Evolutionary conservation across 148 eudicot species (phyloP).

Genomic region (Rhododendron ferrugineum): DNA sequence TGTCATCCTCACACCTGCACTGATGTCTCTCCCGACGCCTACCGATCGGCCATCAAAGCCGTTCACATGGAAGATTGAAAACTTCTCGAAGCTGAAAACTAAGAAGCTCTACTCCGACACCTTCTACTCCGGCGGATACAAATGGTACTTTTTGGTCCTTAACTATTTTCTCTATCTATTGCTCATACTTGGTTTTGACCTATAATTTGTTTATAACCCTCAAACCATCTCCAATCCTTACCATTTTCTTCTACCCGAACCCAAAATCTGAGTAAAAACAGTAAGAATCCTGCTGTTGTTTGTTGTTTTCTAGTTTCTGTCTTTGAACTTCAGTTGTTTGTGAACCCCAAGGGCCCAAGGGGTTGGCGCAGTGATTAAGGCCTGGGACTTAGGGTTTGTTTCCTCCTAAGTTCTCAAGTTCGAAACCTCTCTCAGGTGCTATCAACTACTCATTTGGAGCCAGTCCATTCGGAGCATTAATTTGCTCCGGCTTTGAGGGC

Average conservation of each 20-base stretch:
- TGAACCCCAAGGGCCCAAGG: too few relatives aligned
- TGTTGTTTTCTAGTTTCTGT: neutral
- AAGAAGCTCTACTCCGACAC: slow-evolving; percentile 21
- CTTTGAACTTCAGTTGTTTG: neutral
- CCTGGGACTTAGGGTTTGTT: neutral
- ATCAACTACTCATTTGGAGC: too few relatives aligned
- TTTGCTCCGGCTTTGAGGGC: too few relatives aligned
- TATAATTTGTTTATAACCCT: neutral
- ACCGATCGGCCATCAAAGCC: slow-evolving; percentile 15
- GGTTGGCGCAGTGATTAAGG: too few relatives aligned
- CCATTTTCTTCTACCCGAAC: too few relatives aligned
- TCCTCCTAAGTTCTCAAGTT: neutral
- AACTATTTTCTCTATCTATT: neutral
- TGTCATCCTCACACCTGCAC: neutral
- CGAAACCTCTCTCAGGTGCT: too few relatives aligned
- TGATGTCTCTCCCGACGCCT: neutral
- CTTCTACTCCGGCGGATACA: slow-evolving; percentile 18
- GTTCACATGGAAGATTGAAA: slow-evolving; percentile 21
- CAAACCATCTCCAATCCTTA: neutral
- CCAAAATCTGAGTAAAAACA: too few relatives aligned
- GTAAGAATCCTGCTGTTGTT: neutral
- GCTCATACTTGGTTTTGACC: neutral
- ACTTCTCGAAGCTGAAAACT: slow-evolving; percentile 18
- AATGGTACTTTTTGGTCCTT: slow-evolving; percentile 12
- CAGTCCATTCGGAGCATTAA: too few relatives aligned